Base-by-base conservation (phyloP, 805 yeast genomes). In the Ogataea kodamae region DNA sequence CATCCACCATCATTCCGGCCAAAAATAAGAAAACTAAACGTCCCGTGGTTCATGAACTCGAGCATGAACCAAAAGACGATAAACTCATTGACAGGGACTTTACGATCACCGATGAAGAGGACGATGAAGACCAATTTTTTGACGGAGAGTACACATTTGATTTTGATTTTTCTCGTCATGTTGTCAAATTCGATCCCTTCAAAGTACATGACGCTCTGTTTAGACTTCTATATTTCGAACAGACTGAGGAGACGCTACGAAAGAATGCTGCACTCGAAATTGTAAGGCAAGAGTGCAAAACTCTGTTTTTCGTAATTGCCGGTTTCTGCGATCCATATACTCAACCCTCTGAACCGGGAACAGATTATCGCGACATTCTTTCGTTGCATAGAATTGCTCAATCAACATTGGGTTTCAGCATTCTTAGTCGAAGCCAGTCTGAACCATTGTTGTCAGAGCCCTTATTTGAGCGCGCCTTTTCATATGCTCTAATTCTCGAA, bases 261-360 rank as follows among this genome's bases (percentile, higher is more conserved):
- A 18, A 18, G 9, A 18, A 18, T 7, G 7, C 21, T 9, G 9
- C 9, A 9, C 21, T 38, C 39, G n/a, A n/a, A n/a, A n/a, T n/a
- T n/a, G n/a, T n/a, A n/a, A n/a, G n/a, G n/a, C 22, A 18, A 31
- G 10, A 32, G 36, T 18, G 45, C 37, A 8, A 52, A 45, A 43
- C 34, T 12, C 26, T 57, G 7, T 57, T 57, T 30, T 31, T 48
- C 5, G 43, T 59, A 1, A 33, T 72, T 3, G 54, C 70, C 2
- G 49, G 64, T 0, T 43, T 74, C 29, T 63, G 65, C 6, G 89
- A 82, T 52, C 86, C 88, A 3, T 63, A 70, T 46, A 78, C 88
- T 1, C 86, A 80, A 46, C 88, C 92, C 0, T 68, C 70, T 17
- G 83, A 79, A 24, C 68, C 67, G 15, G 81, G 78, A 18, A 51